Evolutionary conservation across 1,284 basidiomycete genomes (phyloP).

Genomic region (Trichosporon inkin): DNA sequence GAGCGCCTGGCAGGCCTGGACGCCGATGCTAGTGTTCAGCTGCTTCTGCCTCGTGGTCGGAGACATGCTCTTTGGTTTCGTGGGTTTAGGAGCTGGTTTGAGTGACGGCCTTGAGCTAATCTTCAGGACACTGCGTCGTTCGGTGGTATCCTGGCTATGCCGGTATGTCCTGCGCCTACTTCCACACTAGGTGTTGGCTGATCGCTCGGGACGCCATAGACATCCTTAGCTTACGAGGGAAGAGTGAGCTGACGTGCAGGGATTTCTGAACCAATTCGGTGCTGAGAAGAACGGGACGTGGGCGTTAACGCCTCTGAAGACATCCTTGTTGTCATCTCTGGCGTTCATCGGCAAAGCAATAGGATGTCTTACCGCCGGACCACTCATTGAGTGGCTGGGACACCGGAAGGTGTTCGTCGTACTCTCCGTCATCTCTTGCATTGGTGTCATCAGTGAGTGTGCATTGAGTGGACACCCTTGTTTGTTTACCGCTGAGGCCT

Average conservation of each 20-base stretch:
- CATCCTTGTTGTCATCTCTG: conserved; percentile 11
- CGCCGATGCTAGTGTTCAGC: conserved; percentile 12
- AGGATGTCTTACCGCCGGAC: conserved; percentile 11
- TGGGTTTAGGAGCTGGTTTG: not conserved
- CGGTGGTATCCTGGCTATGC: conserved; percentile 12
- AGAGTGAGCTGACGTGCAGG: conserved; percentile 2
- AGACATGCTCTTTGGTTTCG: conserved; percentile 15
- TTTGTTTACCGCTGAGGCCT: too few relatives aligned
- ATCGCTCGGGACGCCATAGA: not conserved
- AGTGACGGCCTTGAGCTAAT: not conserved
- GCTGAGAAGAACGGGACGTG: conserved; percentile 10
- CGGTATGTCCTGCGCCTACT: not conserved
- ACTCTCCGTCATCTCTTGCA: conserved; percentile 7
- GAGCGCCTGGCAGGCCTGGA: conserved; percentile 7
- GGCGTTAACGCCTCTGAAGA: conserved; percentile 9
- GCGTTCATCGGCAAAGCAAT: conserved; percentile 21
- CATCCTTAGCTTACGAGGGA: not conserved
- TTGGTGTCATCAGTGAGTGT: conserved; percentile 16
- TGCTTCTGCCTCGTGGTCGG: conserved; percentile 15
- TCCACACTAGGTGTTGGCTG: not conserved
- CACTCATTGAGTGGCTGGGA: conserved; percentile 17
- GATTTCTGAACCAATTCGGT: conserved; percentile 20
- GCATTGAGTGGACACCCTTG: not conserved
- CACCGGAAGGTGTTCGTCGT: conserved; percentile 14
- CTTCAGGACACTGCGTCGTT: conserved; percentile 8